Conservation (phyloP, 1,284 basidiomycete species). For the Malassezia yamatoensis region DNA sequence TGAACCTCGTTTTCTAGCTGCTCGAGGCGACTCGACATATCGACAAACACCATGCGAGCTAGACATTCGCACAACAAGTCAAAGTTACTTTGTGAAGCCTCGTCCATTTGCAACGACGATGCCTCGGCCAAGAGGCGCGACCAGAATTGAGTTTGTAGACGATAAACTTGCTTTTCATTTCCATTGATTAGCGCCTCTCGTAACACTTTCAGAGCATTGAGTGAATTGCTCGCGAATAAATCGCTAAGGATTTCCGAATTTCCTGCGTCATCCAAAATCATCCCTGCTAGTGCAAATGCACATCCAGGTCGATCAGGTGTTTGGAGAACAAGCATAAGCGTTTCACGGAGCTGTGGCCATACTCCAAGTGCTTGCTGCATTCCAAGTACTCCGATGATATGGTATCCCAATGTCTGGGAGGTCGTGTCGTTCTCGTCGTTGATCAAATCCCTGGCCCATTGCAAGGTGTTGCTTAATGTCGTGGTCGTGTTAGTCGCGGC, state of each 20-base stretch:
- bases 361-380: conserved; percentile 31
- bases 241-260: no score
- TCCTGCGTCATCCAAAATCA: conserved; percentile 78
- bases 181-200: conserved; percentile 94
- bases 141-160: conserved; percentile 80
- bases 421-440: not conserved
- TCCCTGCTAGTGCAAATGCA: conserved; percentile 59
- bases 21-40: conserved; percentile 72
- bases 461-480: conserved; percentile 19
- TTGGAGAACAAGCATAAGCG: conserved; percentile 26
- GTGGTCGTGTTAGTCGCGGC: conserved; percentile 22
- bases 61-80: conserved; percentile 61
- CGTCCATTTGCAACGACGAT: conserved; percentile 64
- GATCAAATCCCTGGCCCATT: conserved; percentile 8
- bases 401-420: conserved; percentile 27
- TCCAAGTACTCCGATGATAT: conserved; percentile 31
- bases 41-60: conserved; percentile 82
- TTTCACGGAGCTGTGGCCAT: conserved; percentile 20
- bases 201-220: conserved; percentile 45
- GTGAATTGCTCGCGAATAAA: no score
- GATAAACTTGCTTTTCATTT: conserved; percentile 67
- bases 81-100: conserved; percentile 9
- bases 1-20: conserved; percentile 58
- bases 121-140: conserved; percentile 52
- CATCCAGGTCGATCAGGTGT: conserved; percentile 27